Evolutionary conservation across 305 asterid species (phyloP).

Genomic region (Plantago rigida): DNA sequence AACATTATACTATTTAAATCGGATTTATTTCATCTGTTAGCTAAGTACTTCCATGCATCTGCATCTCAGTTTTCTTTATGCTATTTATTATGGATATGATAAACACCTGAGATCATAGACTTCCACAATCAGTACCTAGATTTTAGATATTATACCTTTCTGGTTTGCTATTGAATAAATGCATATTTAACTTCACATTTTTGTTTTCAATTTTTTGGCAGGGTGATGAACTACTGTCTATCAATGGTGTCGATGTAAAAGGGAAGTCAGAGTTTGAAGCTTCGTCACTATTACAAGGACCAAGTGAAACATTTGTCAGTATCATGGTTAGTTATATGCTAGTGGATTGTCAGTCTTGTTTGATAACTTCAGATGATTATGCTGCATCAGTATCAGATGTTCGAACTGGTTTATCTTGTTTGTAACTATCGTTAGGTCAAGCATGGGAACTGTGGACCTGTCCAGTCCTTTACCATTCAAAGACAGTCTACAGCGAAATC

Average conservation of each 20-base stretch:
- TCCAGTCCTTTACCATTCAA: constrained; percentile 57
- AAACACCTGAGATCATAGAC: background rate
- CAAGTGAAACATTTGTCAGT: constrained; percentile 72
- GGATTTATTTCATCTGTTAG: too few relatives aligned
- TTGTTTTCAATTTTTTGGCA: constrained; percentile 26
- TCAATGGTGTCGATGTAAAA: constrained; percentile 72
- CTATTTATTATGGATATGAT: too few relatives aligned
- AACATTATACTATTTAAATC: too few relatives aligned
- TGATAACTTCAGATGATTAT: constrained; percentile 18
- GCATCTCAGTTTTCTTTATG: too few relatives aligned
- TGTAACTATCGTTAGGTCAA: constrained; percentile 51
- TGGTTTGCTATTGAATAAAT: constrained; percentile 19
- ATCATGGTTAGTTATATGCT: constrained; percentile 46
- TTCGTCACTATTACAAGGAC: constrained; percentile 80
- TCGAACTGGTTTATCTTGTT: constrained; percentile 20
- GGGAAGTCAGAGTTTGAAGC: constrained; percentile 94
- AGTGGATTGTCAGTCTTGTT: constrained; percentile 19
- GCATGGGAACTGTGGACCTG: constrained; percentile 93
- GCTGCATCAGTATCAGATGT: background rate
- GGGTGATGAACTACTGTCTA: constrained; percentile 85
- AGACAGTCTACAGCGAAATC: constrained; percentile 87
- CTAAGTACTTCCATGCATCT: too few relatives aligned
- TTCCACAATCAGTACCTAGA: constrained; percentile 4
- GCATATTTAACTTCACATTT: constrained; percentile 13
- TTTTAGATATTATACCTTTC: constrained; percentile 9